A percentile compares a stretch with the other conserved stretches of the same genome.
Conservation (phyloP, 192 early-diverging fungal genomes). For the Physocladia obscura region DNA sequence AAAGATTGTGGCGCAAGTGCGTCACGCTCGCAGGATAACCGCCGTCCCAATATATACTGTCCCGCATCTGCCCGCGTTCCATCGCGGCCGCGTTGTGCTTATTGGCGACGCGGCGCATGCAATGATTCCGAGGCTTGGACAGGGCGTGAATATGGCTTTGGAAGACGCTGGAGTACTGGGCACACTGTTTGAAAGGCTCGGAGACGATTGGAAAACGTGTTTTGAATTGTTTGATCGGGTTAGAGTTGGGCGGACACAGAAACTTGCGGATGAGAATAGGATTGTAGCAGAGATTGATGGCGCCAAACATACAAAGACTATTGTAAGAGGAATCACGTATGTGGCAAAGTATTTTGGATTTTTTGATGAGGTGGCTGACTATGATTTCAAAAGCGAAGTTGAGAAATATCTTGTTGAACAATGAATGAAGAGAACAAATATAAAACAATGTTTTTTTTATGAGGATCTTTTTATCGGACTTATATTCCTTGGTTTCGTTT, state of each 20-base stretch:
- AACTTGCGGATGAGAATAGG: neutral
- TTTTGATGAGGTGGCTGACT: neutral
- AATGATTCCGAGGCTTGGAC: slow-evolving; percentile 1
- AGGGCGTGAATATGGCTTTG: neutral
- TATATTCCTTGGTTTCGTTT: too few species aligned
- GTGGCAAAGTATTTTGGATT: neutral
- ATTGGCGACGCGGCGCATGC: too few species aligned
- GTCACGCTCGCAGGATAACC: neutral
- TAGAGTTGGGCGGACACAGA: neutral
- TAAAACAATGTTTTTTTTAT: too few species aligned
- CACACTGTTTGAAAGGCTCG: neutral
- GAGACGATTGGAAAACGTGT: neutral
- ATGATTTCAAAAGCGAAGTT: neutral
- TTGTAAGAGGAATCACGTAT: neutral
- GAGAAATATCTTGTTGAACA: neutral
- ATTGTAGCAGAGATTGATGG: neutral
- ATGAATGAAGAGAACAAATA: too few species aligned
- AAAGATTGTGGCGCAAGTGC: neutral
- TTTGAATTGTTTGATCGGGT: neutral
- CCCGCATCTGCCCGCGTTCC: neutral
- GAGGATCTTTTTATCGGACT: too few species aligned
- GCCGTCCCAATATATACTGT: neutral
- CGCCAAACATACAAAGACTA: neutral
- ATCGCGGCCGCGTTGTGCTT: slow-evolving; percentile 1
- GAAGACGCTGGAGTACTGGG: neutral